Evolutionary conservation across 345 rosid genomes (phyloP), one percentile per base, ranked within the genome.

Genomic region (Syzygium oleosum): DNA sequence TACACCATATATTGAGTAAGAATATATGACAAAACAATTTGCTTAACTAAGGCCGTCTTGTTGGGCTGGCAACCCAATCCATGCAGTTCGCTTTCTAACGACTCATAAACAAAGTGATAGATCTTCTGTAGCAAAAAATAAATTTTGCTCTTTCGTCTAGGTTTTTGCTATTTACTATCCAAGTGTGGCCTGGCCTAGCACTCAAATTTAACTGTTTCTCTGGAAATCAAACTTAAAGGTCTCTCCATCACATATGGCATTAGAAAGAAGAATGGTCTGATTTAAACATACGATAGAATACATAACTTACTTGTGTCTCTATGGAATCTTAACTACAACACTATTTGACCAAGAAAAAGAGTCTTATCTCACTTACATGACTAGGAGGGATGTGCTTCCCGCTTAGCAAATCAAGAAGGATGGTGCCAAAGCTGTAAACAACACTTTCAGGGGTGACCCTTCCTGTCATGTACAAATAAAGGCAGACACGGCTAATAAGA

Each of bases 311-410:
- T 73, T 38, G 49, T 34, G 49, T 38, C 83, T 38, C 1, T 73
- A 43, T 73, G 83, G 12, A 73, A 73, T 38, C 83, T 31, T 68
- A 9, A 73, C 83, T 38, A 84, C 61, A 31, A 73, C 84, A 43
- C 29, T 51, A 46, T 34, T 23, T 58, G 80, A 84, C 51, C 29
- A 87, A 59, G 58, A 29, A 19, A 61, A 22, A 29, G 23, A 58
- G 73, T n/a, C 56, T 34, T 46, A 12, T 61, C 77, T 89, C 88
- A 92, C 96, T 94, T 90, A 96, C 99, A 92, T 95, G 99, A 92
- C 93, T 95, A 84, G 99, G 99, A 89, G 99, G 99, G 89, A 96
- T 96, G 89, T 96, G 99, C 89, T 96, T 98, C 90, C 99, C 99
- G 41, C 99, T 95, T 85, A 98, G 94, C 92, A 98, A 93, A 93